These are phyloP conservation scores for Neohortaea acidophila DNA, from an alignment of 495 filamentous ascomycete species.

Conservation along the genomic window DNA sequence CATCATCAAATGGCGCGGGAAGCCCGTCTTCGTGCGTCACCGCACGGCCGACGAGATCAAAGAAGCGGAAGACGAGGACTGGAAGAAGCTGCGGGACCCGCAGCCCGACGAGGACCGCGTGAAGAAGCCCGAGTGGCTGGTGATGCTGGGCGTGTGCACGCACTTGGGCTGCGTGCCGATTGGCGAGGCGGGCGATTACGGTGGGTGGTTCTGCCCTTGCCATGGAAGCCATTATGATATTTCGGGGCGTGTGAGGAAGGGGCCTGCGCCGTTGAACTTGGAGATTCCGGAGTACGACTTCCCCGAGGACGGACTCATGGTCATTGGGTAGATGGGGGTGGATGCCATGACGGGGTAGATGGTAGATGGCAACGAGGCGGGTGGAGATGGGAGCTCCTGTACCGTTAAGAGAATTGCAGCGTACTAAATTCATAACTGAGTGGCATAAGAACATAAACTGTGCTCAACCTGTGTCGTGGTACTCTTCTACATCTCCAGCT, in stretches of 20 bases:
- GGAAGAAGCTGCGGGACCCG: slow-evolving; percentile 73
- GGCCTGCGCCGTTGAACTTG: slow-evolving; percentile 90
- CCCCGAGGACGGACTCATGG: slow-evolving; percentile 26
- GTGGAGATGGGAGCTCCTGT: too few species aligned
- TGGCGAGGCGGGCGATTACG: slow-evolving; percentile 93
- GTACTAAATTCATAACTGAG: too few species aligned
- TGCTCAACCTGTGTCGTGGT: too few species aligned
- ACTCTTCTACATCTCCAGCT: too few species aligned
- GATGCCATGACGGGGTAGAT: too few species aligned
- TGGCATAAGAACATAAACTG: too few species aligned
- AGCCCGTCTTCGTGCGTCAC: slow-evolving; percentile 99
- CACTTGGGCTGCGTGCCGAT: slow-evolving; percentile 98
- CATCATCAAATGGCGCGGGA: slow-evolving; percentile 99
- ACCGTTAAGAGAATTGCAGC: too few species aligned
- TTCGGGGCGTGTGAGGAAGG: slow-evolving; percentile 88
- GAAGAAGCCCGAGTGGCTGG: slow-evolving; percentile 94
- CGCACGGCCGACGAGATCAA: slow-evolving; percentile 59
- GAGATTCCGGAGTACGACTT: slow-evolving; percentile 78
- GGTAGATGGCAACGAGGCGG: too few species aligned
- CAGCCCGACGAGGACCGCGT: slow-evolving; percentile 83
- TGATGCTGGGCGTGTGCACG: slow-evolving; percentile 99
- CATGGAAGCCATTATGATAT: slow-evolving; percentile 99
- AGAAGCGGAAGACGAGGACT: slow-evolving; percentile 40
- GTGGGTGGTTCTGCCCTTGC: slow-evolving; percentile 99
- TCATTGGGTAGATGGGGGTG: slow-evolving; percentile 30